These are phyloP conservation scores for Fusarium citri DNA, from an alignment of 2,329 filamentous ascomycete species.

Conservation along the genomic window DNA sequence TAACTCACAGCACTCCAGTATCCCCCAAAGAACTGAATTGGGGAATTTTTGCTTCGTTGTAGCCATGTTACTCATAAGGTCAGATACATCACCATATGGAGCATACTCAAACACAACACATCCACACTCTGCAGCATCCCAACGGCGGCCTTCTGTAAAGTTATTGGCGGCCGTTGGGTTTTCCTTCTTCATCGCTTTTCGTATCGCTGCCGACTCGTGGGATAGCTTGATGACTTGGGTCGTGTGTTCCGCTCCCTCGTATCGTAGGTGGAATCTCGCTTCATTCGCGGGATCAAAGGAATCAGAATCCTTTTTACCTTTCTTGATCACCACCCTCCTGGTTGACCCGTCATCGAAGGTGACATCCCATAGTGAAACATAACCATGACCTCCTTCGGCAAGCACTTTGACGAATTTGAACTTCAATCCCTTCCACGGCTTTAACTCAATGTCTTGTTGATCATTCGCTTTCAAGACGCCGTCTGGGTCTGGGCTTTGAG, in stretches of 20 bases:
- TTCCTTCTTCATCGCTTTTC: conserved; percentile 2
- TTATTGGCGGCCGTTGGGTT: not conserved
- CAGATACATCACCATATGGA: conserved; percentile 39
- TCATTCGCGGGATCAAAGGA: conserved; percentile 30
- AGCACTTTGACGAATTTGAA: conserved; percentile 45
- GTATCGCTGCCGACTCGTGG: conserved; percentile 18
- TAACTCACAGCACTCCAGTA: conserved; percentile 49
- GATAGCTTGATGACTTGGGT: conserved; percentile 45
- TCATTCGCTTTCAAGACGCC: not conserved
- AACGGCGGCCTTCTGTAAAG: not conserved
- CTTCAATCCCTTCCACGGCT: conserved; percentile 34
- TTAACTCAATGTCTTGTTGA: not conserved
- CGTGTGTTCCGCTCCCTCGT: conserved; percentile 44
- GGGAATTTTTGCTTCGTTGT: conserved; percentile 15
- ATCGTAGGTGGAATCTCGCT: conserved; percentile 43
- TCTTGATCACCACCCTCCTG: conserved; percentile 47
- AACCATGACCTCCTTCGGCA: conserved; percentile 45
- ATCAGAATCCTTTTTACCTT: not conserved
- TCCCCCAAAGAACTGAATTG: conserved; percentile 44
- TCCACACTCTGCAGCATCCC: not conserved
- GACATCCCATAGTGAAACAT: conserved; percentile 41
- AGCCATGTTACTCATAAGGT: conserved; percentile 27
- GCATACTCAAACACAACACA: conserved; percentile 46
- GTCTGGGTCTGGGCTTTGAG: not conserved
- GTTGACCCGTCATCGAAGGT: conserved; percentile 36